Conservation (phyloP, 352 stramenopile genomes). For the Pythium sp. region DNA sequence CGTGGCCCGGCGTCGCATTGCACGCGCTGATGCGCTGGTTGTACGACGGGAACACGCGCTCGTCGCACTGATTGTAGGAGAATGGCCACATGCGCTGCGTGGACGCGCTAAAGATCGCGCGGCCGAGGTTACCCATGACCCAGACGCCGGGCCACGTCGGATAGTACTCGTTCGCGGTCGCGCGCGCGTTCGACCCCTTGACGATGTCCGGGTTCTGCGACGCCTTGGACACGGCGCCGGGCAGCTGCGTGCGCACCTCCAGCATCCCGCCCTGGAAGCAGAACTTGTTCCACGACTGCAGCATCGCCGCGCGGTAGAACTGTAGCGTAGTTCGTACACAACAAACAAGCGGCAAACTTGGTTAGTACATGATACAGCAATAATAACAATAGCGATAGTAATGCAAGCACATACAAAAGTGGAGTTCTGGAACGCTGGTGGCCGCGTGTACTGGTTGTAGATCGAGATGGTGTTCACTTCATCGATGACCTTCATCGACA, state of each 20-base stretch:
- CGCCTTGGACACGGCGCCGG: constrained; percentile 73
- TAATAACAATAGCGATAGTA: neutral
- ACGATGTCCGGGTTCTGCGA: constrained; percentile 56
- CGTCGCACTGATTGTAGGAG: constrained; percentile 91
- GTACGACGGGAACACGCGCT: constrained; percentile 74
- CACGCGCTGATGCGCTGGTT: constrained; percentile 88
- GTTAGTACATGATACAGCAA: neutral
- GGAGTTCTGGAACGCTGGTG: constrained; percentile 48
- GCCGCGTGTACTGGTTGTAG: constrained; percentile 67
- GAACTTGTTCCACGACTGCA: constrained; percentile 95
- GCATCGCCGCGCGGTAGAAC: constrained; percentile 63
- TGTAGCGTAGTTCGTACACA: neutral
- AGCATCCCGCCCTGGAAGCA: constrained; percentile 94
- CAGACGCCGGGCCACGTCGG: constrained; percentile 93
- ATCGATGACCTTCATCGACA: constrained; percentile 55
- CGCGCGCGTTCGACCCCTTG: constrained; percentile 68
- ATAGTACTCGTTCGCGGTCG: constrained; percentile 38
- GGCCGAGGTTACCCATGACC: constrained; percentile 94
- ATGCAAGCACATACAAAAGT: constrained; percentile 33
- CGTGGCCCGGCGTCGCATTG: constrained; percentile 88
- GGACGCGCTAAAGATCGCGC: constrained; percentile 92
- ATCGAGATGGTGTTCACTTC: constrained; percentile 55
- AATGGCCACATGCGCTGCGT: constrained; percentile 95
- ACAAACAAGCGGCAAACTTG: neutral
- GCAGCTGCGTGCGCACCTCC: constrained; percentile 90